Percentiles rank a stretch among this genome's conserved stretches.
These are phyloP conservation scores for Helotiales sp. DNA, from an alignment of 2,329 filamentous ascomycete species.

Conservation along the genomic window DNA sequence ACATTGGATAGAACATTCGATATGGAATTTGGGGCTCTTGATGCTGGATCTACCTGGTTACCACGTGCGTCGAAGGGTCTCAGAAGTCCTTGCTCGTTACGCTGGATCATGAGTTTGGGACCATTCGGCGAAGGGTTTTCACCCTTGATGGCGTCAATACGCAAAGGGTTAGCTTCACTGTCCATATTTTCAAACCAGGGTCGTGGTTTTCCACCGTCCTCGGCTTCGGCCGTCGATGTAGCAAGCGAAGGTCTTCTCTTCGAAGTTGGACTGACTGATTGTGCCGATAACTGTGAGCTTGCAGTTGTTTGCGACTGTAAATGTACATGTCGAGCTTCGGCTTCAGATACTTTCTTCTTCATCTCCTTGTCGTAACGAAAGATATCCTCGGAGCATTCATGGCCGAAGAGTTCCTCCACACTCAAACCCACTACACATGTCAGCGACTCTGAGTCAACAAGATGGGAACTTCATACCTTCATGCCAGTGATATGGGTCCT, in stretches of 20 bases:
- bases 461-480: constrained; percentile 44
- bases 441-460: neutral
- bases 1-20: constrained; percentile 29
- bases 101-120: neutral
- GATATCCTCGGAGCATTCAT: constrained; percentile 61
- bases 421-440: constrained; percentile 51
- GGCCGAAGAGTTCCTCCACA: constrained; percentile 73
- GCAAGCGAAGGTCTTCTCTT: neutral
- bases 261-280: neutral
- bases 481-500: constrained; percentile 67
- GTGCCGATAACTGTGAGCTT: constrained; percentile 8
- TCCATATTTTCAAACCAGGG: neutral
- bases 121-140: neutral
- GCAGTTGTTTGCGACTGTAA: constrained; percentile 23
- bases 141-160: neutral
- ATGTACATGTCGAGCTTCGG: neutral
- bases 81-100: constrained; percentile 20
- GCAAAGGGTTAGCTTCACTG: neutral
- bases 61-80: constrained; percentile 18
- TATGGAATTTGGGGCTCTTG: neutral
- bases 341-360: constrained; percentile 42
- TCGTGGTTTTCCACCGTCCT: neutral
- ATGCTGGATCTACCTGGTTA: constrained; percentile 11
- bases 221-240: neutral
- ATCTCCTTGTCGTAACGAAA: constrained; percentile 73